Conservation (phyloP, 306 rosid species). For the Prunus armeniaca region DNA sequence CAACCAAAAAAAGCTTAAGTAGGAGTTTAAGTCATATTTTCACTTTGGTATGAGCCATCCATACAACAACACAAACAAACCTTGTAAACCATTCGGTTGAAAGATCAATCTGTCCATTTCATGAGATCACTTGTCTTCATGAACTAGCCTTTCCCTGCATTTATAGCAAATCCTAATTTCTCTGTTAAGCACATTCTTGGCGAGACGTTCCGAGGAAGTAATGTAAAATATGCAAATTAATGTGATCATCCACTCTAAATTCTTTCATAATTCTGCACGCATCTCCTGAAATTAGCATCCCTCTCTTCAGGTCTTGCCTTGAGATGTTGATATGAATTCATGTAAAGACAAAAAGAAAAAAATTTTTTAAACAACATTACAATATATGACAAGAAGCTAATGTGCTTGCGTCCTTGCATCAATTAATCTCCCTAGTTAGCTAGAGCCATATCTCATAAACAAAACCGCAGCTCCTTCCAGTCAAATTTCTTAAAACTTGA, state of each 20-base stretch:
- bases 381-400: background rate
- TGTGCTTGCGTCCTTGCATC: slow-evolving; percentile 17
- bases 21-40: background rate
- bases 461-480: too few relatives aligned
- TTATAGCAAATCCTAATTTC: slow-evolving; percentile 5
- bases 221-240: background rate
- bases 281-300: background rate
- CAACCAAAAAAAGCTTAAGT: background rate
- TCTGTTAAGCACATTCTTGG: slow-evolving; percentile 1
- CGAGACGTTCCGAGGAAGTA: slow-evolving; percentile 1
- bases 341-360: background rate
- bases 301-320: background rate
- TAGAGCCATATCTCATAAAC: too few relatives aligned
- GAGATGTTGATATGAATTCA: background rate
- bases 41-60: background rate
- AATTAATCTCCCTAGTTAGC: background rate
- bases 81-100: background rate
- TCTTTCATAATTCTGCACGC: background rate
- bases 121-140: background rate
- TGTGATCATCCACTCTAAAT: background rate
- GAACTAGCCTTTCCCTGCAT: slow-evolving; percentile 1
- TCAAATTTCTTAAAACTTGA: background rate
- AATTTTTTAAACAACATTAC: background rate
- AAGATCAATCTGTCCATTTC: background rate
- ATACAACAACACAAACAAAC: background rate